These are phyloP conservation scores for Austroboletus novae-zelandiae DNA, from an alignment of 1,284 basidiomycete genomes.

Conservation along the genomic window DNA sequence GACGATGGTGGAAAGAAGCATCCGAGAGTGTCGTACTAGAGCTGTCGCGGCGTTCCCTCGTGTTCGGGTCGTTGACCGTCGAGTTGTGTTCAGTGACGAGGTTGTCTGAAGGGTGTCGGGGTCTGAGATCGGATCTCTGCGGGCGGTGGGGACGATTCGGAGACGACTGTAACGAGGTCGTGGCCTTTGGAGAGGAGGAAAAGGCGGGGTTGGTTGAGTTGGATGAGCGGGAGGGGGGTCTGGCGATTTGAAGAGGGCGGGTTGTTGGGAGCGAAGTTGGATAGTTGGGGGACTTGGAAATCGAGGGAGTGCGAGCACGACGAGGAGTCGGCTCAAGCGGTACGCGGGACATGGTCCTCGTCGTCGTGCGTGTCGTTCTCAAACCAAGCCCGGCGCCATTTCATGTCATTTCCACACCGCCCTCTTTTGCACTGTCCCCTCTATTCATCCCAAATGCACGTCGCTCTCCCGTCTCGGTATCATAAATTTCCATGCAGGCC, in stretches of 20 bases:
- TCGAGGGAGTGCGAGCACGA: constrained; percentile 27
- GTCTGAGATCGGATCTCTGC: constrained; percentile 54
- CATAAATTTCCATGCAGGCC: constrained; percentile 52
- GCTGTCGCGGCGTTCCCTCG: constrained; percentile 33
- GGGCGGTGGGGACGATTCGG: constrained; percentile 51
- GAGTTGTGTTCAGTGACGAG: constrained; percentile 43
- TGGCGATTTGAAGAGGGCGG: constrained; percentile 32
- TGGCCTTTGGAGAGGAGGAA: constrained; percentile 33
- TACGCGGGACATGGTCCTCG: constrained; percentile 21
- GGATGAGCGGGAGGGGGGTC: constrained; percentile 43
- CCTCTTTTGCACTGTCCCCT: too few species aligned
- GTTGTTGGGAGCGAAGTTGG: constrained; percentile 22
- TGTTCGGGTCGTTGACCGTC: constrained; percentile 33
- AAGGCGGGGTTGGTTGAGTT: constrained; percentile 40
- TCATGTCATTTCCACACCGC: constrained; percentile 29
- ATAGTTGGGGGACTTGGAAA: constrained; percentile 29
- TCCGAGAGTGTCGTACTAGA: constrained; percentile 43
- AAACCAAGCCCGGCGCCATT: constrained; percentile 18
- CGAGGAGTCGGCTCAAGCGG: constrained; percentile 16
- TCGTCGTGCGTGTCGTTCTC: constrained; percentile 5
- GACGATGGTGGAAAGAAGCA: constrained; percentile 31
- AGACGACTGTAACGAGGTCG: constrained; percentile 33
- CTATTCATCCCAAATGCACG: constrained; percentile 54
- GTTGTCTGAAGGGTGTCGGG: constrained; percentile 42
- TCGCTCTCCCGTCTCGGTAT: constrained; percentile 42